Base-by-base conservation (phyloP, 2,329 filamentous ascomycete genomes). In the Phaeosphaeriaceae sp. region DNA sequence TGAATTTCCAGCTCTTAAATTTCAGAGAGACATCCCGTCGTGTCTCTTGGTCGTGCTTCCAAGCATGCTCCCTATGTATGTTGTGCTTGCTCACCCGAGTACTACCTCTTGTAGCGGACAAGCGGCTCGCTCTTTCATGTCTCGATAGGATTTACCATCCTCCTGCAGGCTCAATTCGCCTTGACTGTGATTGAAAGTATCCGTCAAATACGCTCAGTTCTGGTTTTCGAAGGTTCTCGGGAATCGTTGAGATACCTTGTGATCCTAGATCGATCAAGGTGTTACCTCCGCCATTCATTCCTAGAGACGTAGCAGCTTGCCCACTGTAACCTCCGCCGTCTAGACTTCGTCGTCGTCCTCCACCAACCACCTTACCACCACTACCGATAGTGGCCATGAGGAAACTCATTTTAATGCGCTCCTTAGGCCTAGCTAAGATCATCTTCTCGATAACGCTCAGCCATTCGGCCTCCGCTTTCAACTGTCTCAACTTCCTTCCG, bases 401-500 rank as follows among this genome's bases (percentile, higher is more conserved):
- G 13, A 61, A 44, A 15, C 58, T 52, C 57, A 73, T 74, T 56
- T 72, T 74, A 38, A 70, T 63, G 1, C 72, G 55, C 29, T 71
- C 66, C 17, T 66, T 68, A 1, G 70, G 64, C n/a, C 71, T 63
- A 0, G 64, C 43, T 6, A 55, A 42, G 2, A 73, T 54, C 72
- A 74, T 74, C 50, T 65, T 67, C 45, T 70, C 69, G 11, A 74
- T 68, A 32, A 70, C 67, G 15, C 60, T 64, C 16, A 74, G 61
- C 67, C 67, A 70, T 41, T 71, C 66, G 3, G 63, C 56, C 43
- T 73, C 70, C 0, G 61, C 56, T 29, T 68, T 68, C 11, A 73
- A 52, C 47, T 72, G 69, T n/a, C 67, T 61, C 40, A 66, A 40
- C 37, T 62, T 61, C 17, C 70, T 55, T 2, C 68, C 66, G 5